phyloP scores from a whole-genome alignment of 768 basidiomycete genomes.

The Lactarius psammicola region DNA sequence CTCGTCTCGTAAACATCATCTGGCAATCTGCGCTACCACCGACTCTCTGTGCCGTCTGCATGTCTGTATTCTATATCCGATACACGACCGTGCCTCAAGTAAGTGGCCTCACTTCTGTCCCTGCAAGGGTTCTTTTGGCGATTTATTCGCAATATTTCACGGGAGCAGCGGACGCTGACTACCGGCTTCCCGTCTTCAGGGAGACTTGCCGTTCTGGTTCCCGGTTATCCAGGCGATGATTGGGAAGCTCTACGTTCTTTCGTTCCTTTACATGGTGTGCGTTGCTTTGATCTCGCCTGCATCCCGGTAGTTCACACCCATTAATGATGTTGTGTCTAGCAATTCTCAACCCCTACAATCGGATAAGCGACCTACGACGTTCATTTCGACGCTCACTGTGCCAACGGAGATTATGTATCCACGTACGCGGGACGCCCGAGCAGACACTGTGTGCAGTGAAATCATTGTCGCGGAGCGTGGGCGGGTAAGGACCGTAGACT shows the following conservation, averaged over 20 bases:
- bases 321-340: not conserved
- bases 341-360: not conserved
- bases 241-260: too few relatives aligned
- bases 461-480: too few relatives aligned
- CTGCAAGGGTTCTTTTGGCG: not conserved
- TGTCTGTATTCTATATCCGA: not conserved
- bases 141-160: not conserved
- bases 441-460: not conserved
- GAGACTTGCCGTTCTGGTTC: conserved; percentile 3
- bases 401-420: too few relatives aligned
- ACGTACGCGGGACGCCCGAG: not conserved
- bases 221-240: too few relatives aligned
- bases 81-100: not conserved
- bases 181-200: not conserved
- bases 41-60: conserved; percentile 12
- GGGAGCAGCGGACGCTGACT: not conserved
- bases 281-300: not conserved
- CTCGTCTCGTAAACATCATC: conserved; percentile 1
- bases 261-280: conserved; percentile 13
- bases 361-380: not conserved
- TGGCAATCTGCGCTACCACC: conserved; percentile 23
- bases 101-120: not conserved
- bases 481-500: not conserved
- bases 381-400: conserved; percentile 12
- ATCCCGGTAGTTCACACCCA: not conserved